A percentile compares a stretch with the other conserved stretches of the same genome.
phyloP scores from a whole-genome alignment of 495 filamentous ascomycete species.

The Aspergillus funiculosus region DNA sequence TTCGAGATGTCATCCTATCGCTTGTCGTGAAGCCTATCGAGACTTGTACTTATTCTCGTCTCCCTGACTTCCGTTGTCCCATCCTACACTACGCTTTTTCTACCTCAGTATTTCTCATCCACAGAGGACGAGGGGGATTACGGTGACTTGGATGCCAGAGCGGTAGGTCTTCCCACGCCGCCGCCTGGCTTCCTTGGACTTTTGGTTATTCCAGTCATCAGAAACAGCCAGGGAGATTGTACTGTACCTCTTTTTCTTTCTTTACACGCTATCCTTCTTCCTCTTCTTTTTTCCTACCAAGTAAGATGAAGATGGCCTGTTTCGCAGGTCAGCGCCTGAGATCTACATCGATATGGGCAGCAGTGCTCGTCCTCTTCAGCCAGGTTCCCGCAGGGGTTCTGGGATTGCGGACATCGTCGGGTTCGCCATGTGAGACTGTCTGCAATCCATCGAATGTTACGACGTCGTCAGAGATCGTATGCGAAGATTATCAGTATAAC shows the following conservation, averaged over 20 bases:
- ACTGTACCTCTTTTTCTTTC: too few relatives aligned
- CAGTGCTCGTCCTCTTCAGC: conserved; percentile 18
- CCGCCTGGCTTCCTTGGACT: too few relatives aligned
- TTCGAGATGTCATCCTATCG: conserved; percentile 7
- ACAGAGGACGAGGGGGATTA: too few relatives aligned
- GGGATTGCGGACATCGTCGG: conserved; percentile 35
- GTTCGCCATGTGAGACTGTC: conserved; percentile 48
- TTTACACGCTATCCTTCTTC: too few relatives aligned
- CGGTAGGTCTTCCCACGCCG: too few relatives aligned
- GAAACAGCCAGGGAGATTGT: too few relatives aligned
- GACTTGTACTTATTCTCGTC: too few relatives aligned
- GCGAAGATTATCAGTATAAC: conserved; percentile 46
- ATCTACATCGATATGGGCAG: conserved; percentile 15
- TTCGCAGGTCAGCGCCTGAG: conserved; percentile 5
- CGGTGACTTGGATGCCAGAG: too few relatives aligned
- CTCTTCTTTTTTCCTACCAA: background rate
- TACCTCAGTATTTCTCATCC: too few relatives aligned
- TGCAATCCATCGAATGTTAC: conserved; percentile 47
- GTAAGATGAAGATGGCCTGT: conserved; percentile 10
- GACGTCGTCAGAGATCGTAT: conserved; percentile 47
- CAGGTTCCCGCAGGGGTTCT: conserved; percentile 19
- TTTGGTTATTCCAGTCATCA: too few relatives aligned
- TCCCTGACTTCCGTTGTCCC: too few relatives aligned
- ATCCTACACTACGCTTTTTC: too few relatives aligned
- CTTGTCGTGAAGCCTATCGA: conserved; percentile 1